phyloP scores from a whole-genome alignment of 306 rosid species.

The Lupinus albus region DNA sequence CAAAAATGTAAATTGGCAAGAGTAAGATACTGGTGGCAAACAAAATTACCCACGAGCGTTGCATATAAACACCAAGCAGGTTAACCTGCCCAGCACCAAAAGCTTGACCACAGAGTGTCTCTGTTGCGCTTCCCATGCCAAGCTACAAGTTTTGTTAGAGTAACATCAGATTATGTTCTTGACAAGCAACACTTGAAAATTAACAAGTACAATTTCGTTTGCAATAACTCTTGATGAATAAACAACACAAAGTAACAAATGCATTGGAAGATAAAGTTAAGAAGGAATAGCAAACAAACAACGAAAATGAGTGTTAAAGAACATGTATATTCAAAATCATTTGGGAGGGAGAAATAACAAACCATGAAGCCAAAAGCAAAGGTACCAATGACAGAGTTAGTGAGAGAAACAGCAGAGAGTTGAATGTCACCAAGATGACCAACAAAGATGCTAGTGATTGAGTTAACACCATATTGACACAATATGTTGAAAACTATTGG shows the following conservation, averaged over 20 bases:
- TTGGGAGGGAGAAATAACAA: neutral
- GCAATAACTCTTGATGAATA: neutral
- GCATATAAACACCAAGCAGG: slow-evolving; percentile 89
- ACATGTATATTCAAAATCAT: neutral
- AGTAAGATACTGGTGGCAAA: slow-evolving; percentile 49
- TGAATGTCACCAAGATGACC: slow-evolving; percentile 79
- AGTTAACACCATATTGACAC: slow-evolving; percentile 61
- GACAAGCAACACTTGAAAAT: neutral
- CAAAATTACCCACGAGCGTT: slow-evolving; percentile 82
- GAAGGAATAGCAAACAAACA: no score
- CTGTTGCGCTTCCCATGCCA: slow-evolving; percentile 93
- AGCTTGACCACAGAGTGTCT: slow-evolving; percentile 94
- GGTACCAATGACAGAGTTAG: slow-evolving; percentile 65
- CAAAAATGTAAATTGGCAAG: slow-evolving; percentile 69
- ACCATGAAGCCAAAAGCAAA: slow-evolving; percentile 90
- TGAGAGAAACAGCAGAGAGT: slow-evolving; percentile 75
- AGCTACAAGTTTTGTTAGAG: slow-evolving; percentile 46
- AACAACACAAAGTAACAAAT: neutral
- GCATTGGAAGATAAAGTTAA: neutral
- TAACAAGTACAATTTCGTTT: slow-evolving; percentile 2
- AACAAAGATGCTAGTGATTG: slow-evolving; percentile 65
- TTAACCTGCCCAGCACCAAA: slow-evolving; percentile 79
- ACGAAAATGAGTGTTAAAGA: no score
- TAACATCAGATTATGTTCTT: slow-evolving; percentile 25
- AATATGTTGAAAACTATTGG: slow-evolving; percentile 56